phyloP scores from a whole-genome alignment of 176 grass and related monocot species.

The Musa itinerans region DNA sequence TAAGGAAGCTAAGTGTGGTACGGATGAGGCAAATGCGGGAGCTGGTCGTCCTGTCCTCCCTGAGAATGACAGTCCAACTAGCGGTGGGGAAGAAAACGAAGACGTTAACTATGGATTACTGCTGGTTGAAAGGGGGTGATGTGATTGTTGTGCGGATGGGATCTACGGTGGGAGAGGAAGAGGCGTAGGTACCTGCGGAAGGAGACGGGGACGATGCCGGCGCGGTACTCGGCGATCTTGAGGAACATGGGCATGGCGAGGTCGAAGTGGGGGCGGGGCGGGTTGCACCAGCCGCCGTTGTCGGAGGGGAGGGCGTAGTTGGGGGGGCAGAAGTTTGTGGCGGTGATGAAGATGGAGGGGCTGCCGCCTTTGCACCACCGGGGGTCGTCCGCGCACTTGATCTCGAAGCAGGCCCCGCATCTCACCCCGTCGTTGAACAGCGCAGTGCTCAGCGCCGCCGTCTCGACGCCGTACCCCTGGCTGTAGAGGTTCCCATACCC shows the following conservation, averaged over 20 bases:
- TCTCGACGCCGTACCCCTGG: constrained; percentile 41
- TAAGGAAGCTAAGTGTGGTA: too few relatives aligned
- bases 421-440: constrained; percentile 38
- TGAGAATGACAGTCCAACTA: too few relatives aligned
- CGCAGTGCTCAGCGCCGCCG: constrained; percentile 39
- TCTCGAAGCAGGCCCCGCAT: constrained; percentile 43
- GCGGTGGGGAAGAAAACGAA: too few relatives aligned
- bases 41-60: too few relatives aligned
- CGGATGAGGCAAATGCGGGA: too few relatives aligned
- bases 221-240: constrained; percentile 37
- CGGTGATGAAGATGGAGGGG: constrained; percentile 29
- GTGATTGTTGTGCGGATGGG: too few relatives aligned
- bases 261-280: constrained; percentile 42
- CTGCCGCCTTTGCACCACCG: constrained; percentile 24
- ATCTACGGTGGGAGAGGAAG: too few relatives aligned
- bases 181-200: constrained; percentile 28
- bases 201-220: constrained; percentile 38
- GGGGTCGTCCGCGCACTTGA: constrained; percentile 31
- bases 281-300: constrained; percentile 65
- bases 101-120: too few relatives aligned
- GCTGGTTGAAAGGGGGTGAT: too few relatives aligned
- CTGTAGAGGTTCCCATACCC: constrained; percentile 49
- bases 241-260: constrained; percentile 47
- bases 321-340: constrained; percentile 67
- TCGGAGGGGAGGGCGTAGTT: constrained; percentile 43